Evolutionary conservation across 352 stramenopile species (phyloP), one percentile per base, ranked within the genome.

Genomic region (Hyaloperonospora brassicae): DNA sequence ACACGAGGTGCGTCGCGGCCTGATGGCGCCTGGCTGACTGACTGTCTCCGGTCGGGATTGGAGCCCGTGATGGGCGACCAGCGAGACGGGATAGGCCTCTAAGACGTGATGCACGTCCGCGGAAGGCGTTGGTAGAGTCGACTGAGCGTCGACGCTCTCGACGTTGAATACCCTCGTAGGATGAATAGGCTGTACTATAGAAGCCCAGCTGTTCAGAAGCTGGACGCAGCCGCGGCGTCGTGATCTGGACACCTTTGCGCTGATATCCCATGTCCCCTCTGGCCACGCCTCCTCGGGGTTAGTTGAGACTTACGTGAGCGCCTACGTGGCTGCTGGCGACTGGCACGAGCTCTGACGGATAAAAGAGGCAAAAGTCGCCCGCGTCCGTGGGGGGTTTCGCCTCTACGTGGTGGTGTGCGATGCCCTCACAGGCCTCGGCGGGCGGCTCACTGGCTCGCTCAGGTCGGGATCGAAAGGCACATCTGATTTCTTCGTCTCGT

Each of bases 401-500:
- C 8, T 34, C 8, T 34, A 34, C 27, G 8, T 34, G 27, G 17
- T 34, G 0, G 27, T 34, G 27, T 8, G 27, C 8, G 27, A 8
- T 8, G 0, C 10, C 22, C 22, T 6, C 0, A 31, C 34, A 10
- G 34, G 25, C 27, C 31, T 24, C 36, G 50, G 47, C 39, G 17
- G 17, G 17, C 44, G 52, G 24, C 13, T 47, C 39, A 27, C 49
- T 63, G 55, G 23, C 50, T 52, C 47, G 50, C 35, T 60, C 49
- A 59, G 50, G 59, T 43, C 45, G 62, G 60, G 17, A 17, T 59
- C 45, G 57, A 45, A 48, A 47, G 52, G 57, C 48, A 47, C 52
- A 62, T 56, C 64, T 69, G 61, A 70, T 70, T 69, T 67, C 64
- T 66, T 64, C 57, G 60, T 57, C 46, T 23, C 11, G 52, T 69